Conservation (phyloP, 352 stramenopile genomes). For the Globisporangium recalcitrans region DNA sequence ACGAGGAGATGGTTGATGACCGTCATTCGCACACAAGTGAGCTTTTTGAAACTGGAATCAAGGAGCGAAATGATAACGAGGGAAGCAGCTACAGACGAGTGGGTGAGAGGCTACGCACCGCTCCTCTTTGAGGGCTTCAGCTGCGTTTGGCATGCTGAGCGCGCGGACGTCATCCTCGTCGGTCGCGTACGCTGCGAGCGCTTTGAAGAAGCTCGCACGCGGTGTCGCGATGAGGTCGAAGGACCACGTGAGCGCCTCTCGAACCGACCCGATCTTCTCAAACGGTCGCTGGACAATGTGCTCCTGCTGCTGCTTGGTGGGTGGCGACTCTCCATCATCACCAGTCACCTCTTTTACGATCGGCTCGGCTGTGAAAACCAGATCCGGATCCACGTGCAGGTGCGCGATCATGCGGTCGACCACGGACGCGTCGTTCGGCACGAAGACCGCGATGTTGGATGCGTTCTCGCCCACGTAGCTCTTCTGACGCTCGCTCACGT, state of each 20-base stretch:
- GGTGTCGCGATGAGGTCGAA: constrained; percentile 68
- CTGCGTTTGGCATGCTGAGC: constrained; percentile 38
- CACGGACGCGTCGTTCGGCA: constrained; percentile 44
- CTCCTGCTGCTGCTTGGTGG: constrained; percentile 12
- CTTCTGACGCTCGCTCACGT: constrained; percentile 41
- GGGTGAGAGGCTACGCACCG: constrained; percentile 19
- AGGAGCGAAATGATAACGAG: constrained; percentile 5
- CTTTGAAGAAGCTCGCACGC: constrained; percentile 50
- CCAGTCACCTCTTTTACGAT: constrained; percentile 4
- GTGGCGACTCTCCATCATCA: not conserved
- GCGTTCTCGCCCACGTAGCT: constrained; percentile 45
- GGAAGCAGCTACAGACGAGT: not conserved
- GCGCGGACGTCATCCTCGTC: constrained; percentile 44
- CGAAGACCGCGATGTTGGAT: constrained; percentile 77
- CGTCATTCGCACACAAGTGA: not conserved
- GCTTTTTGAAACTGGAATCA: not conserved
- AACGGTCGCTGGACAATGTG: constrained; percentile 36
- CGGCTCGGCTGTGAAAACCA: constrained; percentile 38
- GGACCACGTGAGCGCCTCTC: constrained; percentile 71
- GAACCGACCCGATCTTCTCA: constrained; percentile 44
- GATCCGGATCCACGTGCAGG: constrained; percentile 47
- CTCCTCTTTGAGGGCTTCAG: constrained; percentile 39
- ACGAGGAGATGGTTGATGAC: not conserved
- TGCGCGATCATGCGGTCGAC: constrained; percentile 50
- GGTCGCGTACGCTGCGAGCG: constrained; percentile 53